These are phyloP conservation scores for Clonostachys chloroleuca DNA, from an alignment of 2,329 filamentous ascomycete genomes.

Conservation along the genomic window DNA sequence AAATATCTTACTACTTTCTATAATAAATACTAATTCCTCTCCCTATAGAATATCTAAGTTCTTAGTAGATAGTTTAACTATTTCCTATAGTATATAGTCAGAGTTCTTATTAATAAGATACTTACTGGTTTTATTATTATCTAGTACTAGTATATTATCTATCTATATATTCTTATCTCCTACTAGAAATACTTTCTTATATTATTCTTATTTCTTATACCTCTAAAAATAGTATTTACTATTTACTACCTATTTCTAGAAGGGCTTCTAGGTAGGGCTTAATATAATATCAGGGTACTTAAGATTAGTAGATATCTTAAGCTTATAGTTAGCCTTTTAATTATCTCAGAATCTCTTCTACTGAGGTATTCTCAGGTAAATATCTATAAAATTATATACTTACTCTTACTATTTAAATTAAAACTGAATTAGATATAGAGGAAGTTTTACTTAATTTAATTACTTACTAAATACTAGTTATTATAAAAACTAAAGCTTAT, in stretches of 20 bases:
- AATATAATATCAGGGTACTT: not conserved
- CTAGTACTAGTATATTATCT: too few relatives aligned
- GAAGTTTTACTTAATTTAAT: not conserved
- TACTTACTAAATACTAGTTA: not conserved
- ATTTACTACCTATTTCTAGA: not conserved
- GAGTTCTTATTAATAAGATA: not conserved
- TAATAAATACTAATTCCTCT: too few relatives aligned
- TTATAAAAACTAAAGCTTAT: not conserved
- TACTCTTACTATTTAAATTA: not conserved
- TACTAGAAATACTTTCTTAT: too few relatives aligned
- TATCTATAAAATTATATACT: not conserved
- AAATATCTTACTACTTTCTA: too few relatives aligned
- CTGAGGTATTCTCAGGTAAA: not conserved
- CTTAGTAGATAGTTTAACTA: not conserved
- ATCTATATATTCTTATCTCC: too few relatives aligned
- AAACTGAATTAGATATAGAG: not conserved
- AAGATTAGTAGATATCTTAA: not conserved
- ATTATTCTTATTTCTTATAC: not conserved
- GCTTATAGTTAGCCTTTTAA: not conserved
- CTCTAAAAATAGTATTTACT: not conserved
- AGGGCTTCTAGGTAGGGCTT: not conserved
- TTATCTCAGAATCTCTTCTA: not conserved
- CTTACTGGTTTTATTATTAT: not conserved
- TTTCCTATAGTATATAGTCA: not conserved
- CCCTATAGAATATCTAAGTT: not conserved